Conservation (phyloP, 129 eudicot genomes). For the Dittrichia graveolens region DNA sequence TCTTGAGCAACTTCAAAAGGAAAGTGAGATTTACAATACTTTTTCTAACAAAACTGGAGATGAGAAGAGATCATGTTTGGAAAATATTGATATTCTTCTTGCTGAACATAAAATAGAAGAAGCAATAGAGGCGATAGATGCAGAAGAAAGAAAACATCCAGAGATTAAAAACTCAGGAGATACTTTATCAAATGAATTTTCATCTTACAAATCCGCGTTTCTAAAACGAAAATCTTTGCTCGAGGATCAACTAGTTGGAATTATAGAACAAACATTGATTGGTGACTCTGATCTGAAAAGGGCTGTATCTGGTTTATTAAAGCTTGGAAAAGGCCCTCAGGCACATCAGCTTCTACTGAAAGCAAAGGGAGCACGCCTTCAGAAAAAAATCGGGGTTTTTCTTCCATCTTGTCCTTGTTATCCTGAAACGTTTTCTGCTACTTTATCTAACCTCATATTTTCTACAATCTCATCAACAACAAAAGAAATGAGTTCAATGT, state of each 20-base stretch:
- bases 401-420: constrained; percentile 83
- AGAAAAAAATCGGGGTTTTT: constrained; percentile 65
- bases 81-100: constrained; percentile 67
- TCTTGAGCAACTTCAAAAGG: constrained; percentile 46
- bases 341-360: constrained; percentile 84
- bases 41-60: constrained; percentile 51
- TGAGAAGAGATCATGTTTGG: constrained; percentile 45
- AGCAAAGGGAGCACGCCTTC: constrained; percentile 74
- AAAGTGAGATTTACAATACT: constrained; percentile 29
- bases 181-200: constrained; percentile 44
- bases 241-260: constrained; percentile 64
- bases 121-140: constrained; percentile 68
- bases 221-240: constrained; percentile 59
- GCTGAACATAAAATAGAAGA: constrained; percentile 82
- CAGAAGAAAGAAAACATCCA: constrained; percentile 67
- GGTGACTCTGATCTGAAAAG: constrained; percentile 62
- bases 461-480: constrained; percentile 69
- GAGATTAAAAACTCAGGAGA: constrained; percentile 60
- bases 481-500: constrained; percentile 63
- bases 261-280: constrained; percentile 67
- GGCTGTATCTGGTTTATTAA: constrained; percentile 60
- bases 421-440: constrained; percentile 88
- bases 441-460: constrained; percentile 81
- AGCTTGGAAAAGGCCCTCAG: constrained; percentile 82
- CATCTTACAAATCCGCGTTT: constrained; percentile 57